These are phyloP conservation scores for Rhipidocladum racemiflorum DNA, from an alignment of 176 grass and related monocot genomes.

Conservation along the genomic window DNA sequence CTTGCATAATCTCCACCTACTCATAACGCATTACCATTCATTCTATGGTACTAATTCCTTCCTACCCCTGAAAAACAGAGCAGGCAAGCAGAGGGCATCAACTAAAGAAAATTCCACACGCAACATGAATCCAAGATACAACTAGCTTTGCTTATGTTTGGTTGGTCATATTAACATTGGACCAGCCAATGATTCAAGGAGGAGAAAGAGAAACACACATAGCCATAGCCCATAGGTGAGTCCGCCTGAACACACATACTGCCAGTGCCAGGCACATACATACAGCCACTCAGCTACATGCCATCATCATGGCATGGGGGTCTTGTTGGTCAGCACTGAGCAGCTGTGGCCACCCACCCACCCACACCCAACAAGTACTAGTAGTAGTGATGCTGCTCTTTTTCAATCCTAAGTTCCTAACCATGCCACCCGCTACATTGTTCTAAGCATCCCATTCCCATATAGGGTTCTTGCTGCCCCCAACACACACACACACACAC, in stretches of 20 bases:
- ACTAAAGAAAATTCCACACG: neutral
- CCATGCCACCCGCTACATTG: neutral
- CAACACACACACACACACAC: too few species aligned
- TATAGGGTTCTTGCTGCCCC: neutral
- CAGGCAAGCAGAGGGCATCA: neutral
- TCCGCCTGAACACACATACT: neutral
- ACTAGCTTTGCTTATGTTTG: neutral
- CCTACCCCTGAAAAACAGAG: neutral
- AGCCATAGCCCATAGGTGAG: too few species aligned
- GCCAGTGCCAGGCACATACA: too few species aligned
- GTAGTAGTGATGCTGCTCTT: neutral
- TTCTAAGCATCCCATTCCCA: neutral
- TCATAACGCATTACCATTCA: neutral
- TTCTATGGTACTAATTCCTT: neutral
- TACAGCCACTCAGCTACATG: constrained; percentile 3
- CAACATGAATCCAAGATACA: neutral
- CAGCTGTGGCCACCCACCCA: neutral
- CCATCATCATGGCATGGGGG: neutral
- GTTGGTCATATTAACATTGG: constrained; percentile 37
- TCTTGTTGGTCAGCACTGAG: neutral
- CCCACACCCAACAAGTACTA: neutral
- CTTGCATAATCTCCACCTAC: neutral
- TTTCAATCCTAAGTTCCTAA: neutral
- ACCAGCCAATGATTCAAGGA: neutral
- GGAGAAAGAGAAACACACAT: too few species aligned